Evolutionary conservation across 73 alveolate species (phyloP).

Genomic region (Durusdinium trenchii): DNA sequence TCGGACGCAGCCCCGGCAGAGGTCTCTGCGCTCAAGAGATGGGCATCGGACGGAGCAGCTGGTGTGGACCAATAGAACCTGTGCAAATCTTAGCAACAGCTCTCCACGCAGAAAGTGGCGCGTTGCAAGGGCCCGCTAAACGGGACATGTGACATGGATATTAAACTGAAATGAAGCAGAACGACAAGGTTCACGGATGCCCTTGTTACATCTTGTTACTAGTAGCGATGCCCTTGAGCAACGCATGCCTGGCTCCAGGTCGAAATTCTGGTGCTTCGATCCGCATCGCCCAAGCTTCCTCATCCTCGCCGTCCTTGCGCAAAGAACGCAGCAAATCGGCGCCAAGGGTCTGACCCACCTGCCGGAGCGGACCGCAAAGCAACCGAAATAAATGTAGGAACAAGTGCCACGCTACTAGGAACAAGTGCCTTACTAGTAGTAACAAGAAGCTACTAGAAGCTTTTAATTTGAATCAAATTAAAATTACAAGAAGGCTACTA

Average conservation of each 20-base stretch:
- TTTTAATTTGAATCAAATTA: too few species aligned
- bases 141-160: too few species aligned
- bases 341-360: conserved; percentile 89
- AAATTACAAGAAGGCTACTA: too few species aligned
- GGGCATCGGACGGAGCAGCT: neutral
- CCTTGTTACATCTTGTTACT: too few species aligned
- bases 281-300: neutral
- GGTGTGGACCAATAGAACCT: conserved; percentile 13
- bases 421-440: too few species aligned
- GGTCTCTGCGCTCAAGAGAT: conserved; percentile 41
- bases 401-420: too few species aligned
- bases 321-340: conserved; percentile 78
- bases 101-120: too few species aligned
- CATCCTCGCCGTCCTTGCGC: neutral
- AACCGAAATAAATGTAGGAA: too few species aligned
- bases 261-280: conserved; percentile 65
- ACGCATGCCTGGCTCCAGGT: conserved; percentile 60
- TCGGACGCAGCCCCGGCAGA: conserved; percentile 89
- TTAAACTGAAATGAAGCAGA: neutral
- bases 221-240: neutral
- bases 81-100: too few species aligned
- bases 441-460: too few species aligned
- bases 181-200: too few species aligned
- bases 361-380: neutral
- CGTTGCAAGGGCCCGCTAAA: too few species aligned